These are phyloP conservation scores for Albatrellus sp. DNA, from an alignment of 1,284 basidiomycete genomes.

Conservation along the genomic window DNA sequence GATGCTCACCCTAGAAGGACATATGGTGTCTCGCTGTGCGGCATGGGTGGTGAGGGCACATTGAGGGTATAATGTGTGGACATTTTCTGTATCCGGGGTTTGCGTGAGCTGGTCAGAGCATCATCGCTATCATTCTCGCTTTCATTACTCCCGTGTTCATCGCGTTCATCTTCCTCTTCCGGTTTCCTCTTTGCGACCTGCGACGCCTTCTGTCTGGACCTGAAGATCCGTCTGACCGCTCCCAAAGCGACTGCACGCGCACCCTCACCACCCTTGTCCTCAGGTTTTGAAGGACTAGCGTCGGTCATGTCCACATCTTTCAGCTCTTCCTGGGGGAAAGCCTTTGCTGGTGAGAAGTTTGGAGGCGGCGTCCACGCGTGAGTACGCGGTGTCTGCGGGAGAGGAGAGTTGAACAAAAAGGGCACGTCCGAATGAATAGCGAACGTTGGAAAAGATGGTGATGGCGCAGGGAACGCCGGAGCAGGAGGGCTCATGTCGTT, in stretches of 20 bases:
- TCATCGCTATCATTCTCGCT: constrained; percentile 24
- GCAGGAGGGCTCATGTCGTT: constrained; percentile 35
- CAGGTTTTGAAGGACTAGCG: constrained; percentile 39
- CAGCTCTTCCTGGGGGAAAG: constrained; percentile 45
- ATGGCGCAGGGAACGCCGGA: constrained; percentile 28
- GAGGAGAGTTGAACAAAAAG: constrained; percentile 53
- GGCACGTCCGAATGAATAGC: constrained; percentile 51
- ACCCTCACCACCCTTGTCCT: constrained; percentile 15
- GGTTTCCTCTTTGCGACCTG: constrained; percentile 15
- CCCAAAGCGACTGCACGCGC: constrained; percentile 43
- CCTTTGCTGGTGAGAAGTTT: constrained; percentile 42
- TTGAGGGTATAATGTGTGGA: constrained; percentile 76
- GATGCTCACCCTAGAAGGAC: constrained; percentile 66
- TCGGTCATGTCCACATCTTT: constrained; percentile 66
- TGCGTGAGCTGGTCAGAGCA: constrained; percentile 12
- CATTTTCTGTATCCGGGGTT: constrained; percentile 37
- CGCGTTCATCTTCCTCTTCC: constrained; percentile 25
- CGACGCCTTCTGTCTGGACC: constrained; percentile 38
- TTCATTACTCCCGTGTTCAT: constrained; percentile 26
- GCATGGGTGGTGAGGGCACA: constrained; percentile 44
- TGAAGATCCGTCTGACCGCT: constrained; percentile 59
- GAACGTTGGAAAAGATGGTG: constrained; percentile 50
- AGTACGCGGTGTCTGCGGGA: constrained; percentile 30
- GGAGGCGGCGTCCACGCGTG: constrained; percentile 55
- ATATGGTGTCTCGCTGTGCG: constrained; percentile 53